phyloP scores from a whole-genome alignment of 768 basidiomycete species.

The Coprinellus aureogranulatus region DNA sequence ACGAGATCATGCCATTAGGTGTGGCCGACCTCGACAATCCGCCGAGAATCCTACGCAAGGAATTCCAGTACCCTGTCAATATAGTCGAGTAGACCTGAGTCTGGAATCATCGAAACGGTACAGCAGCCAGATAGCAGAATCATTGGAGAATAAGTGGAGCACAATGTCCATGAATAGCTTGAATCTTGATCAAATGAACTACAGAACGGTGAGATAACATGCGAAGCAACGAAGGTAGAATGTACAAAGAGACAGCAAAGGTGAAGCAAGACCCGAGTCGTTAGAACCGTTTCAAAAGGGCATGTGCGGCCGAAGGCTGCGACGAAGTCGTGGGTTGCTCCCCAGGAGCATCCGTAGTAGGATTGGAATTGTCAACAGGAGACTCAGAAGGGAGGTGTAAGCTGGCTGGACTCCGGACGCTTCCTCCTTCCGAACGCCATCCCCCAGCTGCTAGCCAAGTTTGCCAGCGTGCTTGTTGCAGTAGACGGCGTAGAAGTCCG shows the following conservation, averaged over 20 bases:
- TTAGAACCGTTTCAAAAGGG: conserved; percentile 38
- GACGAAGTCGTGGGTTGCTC: conserved; percentile 4
- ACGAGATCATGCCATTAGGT: background rate
- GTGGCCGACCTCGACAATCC: background rate
- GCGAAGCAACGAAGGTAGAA: background rate
- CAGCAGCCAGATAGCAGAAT: background rate
- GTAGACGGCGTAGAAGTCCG: conserved; percentile 31
- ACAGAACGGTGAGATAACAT: background rate
- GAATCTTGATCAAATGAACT: background rate
- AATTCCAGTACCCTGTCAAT: background rate
- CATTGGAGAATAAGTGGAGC: background rate
- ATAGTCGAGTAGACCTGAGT: no score
- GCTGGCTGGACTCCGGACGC: conserved; percentile 27
- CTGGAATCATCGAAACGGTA: background rate
- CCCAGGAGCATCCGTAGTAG: background rate
- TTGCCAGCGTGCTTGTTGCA: conserved; percentile 53
- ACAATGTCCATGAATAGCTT: background rate
- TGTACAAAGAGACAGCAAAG: conserved; percentile 6
- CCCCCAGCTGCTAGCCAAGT: conserved; percentile 64
- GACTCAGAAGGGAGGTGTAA: conserved; percentile 27
- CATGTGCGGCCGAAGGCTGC: conserved; percentile 33
- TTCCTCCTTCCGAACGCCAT: conserved; percentile 62
- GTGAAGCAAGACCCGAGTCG: background rate
- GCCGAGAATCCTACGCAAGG: conserved; percentile 1
- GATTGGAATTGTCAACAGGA: conserved; percentile 19